Percentiles rank a stretch among this genome's conserved stretches.
These are phyloP conservation scores for Aspergillus spinulosporus DNA, from an alignment of 2,329 filamentous ascomycete genomes.

Conservation along the genomic window DNA sequence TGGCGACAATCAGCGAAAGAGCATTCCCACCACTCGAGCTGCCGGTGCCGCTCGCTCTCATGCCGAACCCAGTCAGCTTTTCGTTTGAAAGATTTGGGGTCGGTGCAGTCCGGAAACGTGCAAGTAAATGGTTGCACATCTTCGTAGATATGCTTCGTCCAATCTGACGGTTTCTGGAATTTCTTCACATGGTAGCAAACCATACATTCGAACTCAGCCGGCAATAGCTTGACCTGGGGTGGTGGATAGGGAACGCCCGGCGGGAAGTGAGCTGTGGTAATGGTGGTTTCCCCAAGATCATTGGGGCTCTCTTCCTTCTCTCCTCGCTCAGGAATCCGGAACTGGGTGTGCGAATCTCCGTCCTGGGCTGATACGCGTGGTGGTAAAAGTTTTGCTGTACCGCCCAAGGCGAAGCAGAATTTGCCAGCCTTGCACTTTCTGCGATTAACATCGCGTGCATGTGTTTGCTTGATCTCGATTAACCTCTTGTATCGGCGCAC, in stretches of 20 bases:
- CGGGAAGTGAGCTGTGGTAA: constrained; percentile 73
- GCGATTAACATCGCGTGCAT: constrained; percentile 61
- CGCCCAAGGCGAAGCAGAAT: constrained; percentile 67
- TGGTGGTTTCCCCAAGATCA: constrained; percentile 65
- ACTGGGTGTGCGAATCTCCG: constrained; percentile 56
- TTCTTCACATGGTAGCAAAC: constrained; percentile 83
- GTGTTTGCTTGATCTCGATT: constrained; percentile 68
- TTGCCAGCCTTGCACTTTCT: constrained; percentile 60
- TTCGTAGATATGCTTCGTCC: constrained; percentile 95
- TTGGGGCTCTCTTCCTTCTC: constrained; percentile 64
- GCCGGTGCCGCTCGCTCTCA: constrained; percentile 86
- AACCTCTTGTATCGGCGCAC: constrained; percentile 75
- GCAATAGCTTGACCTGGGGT: constrained; percentile 61
- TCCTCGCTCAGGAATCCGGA: constrained; percentile 57
- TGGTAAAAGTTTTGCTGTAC: constrained; percentile 63
- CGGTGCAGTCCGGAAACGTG: constrained; percentile 78
- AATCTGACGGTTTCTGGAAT: constrained; percentile 88
- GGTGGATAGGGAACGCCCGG: constrained; percentile 79
- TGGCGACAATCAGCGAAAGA: constrained; percentile 78
- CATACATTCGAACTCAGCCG: constrained; percentile 86
- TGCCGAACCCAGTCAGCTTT: constrained; percentile 96
- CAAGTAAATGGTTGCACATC: constrained; percentile 92
- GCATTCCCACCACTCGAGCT: constrained; percentile 89
- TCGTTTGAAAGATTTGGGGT: constrained; percentile 88
- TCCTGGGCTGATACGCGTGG: constrained; percentile 55